Evolutionary conservation across 345 rosid species (phyloP), one percentile per base, ranked within the genome.

Genomic region (Draba incana): DNA sequence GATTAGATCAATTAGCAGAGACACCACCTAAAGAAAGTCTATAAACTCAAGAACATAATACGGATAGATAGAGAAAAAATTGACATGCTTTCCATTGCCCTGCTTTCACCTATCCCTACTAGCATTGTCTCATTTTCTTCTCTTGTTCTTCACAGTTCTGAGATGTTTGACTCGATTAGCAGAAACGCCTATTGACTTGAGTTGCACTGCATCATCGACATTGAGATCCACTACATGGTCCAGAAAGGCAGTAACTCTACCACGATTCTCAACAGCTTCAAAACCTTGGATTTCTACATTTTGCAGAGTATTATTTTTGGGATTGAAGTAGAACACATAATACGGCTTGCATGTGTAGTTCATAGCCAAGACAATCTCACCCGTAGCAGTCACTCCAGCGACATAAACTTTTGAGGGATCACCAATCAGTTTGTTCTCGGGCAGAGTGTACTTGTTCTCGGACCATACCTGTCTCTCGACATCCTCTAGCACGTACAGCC

Each of bases 311-410:
- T 48, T 48, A 2, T 4, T 48, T 8, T 48, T 13, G 12, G 53
- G 53, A 4, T 48, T 48, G 12, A 20, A 48, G 28, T 48, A 48
- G 53, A 48, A 48, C 20, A 48, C 53, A 48, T 48, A 48, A 48
- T 20, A 48, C 13, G 13, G 13, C 10, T 48, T 23, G 4, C 13
- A 48, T 23, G 28, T 16, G 20, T 20, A 48, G 24, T 23, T 3
- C 28, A 48, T 48, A 0, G 28, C 3, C 13, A 48, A 23, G 10
- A 48, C n/a, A 20, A 48, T 20, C 7, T 48, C 53, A 20, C 53
- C 28, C 12, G 28, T 48, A 48, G 53, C 53, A 48, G 1, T 47
- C 51, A 16, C 11, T 46, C 51, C 51, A 31, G 6, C 35, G 7
- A 31, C 35, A 31, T 0, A 31, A 31, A 31, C 35, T 4, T 31